These are phyloP conservation scores for Sugiyamaella sp. DNA, from an alignment of 1,139 yeast genomes.

Conservation along the genomic window DNA sequence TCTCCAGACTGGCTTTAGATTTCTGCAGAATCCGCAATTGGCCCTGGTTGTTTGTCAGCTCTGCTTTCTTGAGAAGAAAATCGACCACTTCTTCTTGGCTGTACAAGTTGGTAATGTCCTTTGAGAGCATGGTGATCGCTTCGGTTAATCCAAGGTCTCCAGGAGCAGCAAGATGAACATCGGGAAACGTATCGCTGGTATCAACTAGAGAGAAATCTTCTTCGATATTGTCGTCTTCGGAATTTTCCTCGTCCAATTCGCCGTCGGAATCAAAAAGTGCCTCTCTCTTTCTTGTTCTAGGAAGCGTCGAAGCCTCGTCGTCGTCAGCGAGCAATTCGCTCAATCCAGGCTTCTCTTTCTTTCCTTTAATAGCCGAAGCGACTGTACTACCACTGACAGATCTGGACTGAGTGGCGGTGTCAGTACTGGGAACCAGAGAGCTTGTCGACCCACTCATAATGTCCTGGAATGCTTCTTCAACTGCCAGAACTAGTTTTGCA, in stretches of 20 bases:
- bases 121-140: constrained; percentile 58
- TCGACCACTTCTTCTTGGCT: constrained; percentile 66
- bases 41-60: constrained; percentile 70
- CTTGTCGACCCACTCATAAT: constrained; percentile 47
- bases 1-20: constrained; percentile 64
- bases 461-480: constrained; percentile 70
- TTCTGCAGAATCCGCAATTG: constrained; percentile 69
- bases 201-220: constrained; percentile 4
- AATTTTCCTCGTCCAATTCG: constrained; percentile 21
- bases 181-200: neutral
- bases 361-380: neutral
- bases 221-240: constrained; percentile 10
- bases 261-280: constrained; percentile 30
- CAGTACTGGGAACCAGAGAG: neutral
- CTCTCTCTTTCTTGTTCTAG: constrained; percentile 3
- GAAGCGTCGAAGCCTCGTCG: neutral
- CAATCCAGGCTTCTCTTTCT: neutral
- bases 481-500: constrained; percentile 47
- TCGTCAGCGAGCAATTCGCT: constrained; percentile 3
- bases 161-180: constrained; percentile 58
- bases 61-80: constrained; percentile 76
- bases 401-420: neutral
- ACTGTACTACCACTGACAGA: neutral
- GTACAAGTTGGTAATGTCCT: constrained; percentile 62
- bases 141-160: constrained; percentile 69